Evolutionary conservation across 176 grass and related monocot species (phyloP).

Genomic region (Raddia distichophylla): DNA sequence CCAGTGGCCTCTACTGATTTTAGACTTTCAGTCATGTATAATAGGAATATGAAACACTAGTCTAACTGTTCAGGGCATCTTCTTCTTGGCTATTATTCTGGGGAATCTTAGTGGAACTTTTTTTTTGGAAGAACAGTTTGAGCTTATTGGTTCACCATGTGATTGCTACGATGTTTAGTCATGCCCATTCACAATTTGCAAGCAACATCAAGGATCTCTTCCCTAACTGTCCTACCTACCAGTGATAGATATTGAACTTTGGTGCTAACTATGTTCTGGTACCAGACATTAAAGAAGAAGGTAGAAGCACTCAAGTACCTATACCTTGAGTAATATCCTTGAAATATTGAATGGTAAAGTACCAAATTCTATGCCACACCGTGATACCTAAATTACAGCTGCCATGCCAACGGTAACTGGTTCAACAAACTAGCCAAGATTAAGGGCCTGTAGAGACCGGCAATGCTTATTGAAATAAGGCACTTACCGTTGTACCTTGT

Average conservation of each 20-base stretch:
- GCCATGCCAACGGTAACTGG: neutral
- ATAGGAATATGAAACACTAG: conserved; percentile 3
- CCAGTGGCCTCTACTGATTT: conserved; percentile 3
- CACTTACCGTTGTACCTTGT: neutral
- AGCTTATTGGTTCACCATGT: neutral
- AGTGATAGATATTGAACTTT: neutral
- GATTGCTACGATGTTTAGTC: neutral
- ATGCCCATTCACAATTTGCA: neutral
- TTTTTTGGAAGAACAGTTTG: neutral
- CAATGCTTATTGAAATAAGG: neutral
- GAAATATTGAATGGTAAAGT: conserved; percentile 9
- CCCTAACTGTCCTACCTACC: neutral
- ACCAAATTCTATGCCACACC: neutral
- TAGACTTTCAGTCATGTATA: neutral
- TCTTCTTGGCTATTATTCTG: neutral
- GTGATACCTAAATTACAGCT: neutral
- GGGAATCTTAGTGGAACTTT: neutral
- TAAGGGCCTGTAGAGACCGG: neutral
- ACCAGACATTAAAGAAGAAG: neutral
- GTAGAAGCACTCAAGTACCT: neutral
- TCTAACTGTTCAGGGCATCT: neutral
- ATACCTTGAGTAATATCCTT: neutral
- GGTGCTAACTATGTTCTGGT: neutral
- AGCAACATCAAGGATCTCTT: neutral
- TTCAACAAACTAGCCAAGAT: conserved; percentile 4